These are phyloP conservation scores for Neurospora tetrasperma DNA, from an alignment of 495 filamentous ascomycete species.

Conservation along the genomic window DNA sequence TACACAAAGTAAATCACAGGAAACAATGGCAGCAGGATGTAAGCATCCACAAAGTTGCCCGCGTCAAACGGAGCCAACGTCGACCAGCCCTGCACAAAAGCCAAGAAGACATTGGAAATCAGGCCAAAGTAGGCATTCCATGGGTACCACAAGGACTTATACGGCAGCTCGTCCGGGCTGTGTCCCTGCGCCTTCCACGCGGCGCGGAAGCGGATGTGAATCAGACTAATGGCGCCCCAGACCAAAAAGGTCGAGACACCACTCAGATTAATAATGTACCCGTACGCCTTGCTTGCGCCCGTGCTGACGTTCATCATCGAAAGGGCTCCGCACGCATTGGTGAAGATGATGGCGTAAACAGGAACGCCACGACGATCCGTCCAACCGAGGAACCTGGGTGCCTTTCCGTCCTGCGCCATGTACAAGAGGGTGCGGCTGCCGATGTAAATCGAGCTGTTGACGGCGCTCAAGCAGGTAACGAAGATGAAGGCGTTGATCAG, in stretches of 20 bases:
- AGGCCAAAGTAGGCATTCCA: slow-evolving; percentile 54
- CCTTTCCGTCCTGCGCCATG: slow-evolving; percentile 56
- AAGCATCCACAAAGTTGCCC: slow-evolving; percentile 54
- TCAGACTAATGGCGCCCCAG: slow-evolving; percentile 54
- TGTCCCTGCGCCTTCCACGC: slow-evolving; percentile 49
- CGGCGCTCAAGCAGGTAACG: slow-evolving; percentile 56
- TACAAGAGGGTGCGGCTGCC: slow-evolving; percentile 54
- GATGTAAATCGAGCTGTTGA: slow-evolving; percentile 61
- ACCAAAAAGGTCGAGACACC: slow-evolving; percentile 57
- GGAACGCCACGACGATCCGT: slow-evolving; percentile 57
- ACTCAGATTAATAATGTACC: slow-evolving; percentile 38
- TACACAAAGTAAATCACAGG: slow-evolving; percentile 46
- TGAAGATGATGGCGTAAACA: slow-evolving; percentile 49
- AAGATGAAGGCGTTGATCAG: slow-evolving; percentile 67
- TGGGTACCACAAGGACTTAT: slow-evolving; percentile 48
- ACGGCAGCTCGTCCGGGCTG: slow-evolving; percentile 43
- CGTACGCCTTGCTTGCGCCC: slow-evolving; percentile 46
- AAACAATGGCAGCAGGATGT: slow-evolving; percentile 58
- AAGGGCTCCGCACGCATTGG: slow-evolving; percentile 56
- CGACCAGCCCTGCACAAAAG: slow-evolving; percentile 54
- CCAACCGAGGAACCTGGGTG: slow-evolving; percentile 52
- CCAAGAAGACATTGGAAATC: slow-evolving; percentile 49
- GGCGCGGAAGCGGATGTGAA: slow-evolving; percentile 56
- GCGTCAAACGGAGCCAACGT: slow-evolving; percentile 46
- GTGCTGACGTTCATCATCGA: slow-evolving; percentile 54